Conservation (phyloP, 2,329 filamentous ascomycete species). For the Colletotrichum orchidophilum region DNA sequence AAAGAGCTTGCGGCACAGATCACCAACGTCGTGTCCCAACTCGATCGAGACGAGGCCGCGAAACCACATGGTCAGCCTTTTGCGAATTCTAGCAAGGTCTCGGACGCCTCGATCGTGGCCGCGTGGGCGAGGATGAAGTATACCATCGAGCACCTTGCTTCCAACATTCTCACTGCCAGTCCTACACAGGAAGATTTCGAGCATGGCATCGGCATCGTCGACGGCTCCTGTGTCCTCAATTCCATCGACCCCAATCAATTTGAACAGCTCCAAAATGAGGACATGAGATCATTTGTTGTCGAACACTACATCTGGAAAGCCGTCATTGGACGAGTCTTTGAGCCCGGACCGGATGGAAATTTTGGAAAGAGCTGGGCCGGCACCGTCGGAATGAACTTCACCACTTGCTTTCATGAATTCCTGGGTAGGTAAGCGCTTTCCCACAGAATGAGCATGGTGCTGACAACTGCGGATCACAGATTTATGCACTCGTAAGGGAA, state of each 20-base stretch:
- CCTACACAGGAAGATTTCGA: neutral
- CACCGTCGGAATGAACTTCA: no score
- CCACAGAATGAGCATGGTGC: no score
- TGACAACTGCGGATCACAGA: no score
- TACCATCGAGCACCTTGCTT: neutral
- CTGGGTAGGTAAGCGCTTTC: no score
- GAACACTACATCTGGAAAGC: neutral
- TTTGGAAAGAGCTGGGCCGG: neutral
- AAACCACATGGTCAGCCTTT: neutral
- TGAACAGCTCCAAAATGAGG: neutral
- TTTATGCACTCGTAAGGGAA: no score
- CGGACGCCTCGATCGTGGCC: neutral
- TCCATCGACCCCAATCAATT: no score
- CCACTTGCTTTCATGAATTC: no score
- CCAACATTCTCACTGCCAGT: neutral
- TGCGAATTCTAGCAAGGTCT: conserved; percentile 6
- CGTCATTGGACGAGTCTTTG: neutral
- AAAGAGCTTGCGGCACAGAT: neutral
- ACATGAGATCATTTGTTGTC: neutral
- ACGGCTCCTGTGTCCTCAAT: neutral
- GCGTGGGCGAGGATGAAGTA: neutral
- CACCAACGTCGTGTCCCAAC: neutral
- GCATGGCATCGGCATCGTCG: neutral
- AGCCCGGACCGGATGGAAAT: neutral
- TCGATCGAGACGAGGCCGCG: neutral